Evolutionary conservation across 306 rosid species (phyloP).

Genomic region (Corylus heterophylla): DNA sequence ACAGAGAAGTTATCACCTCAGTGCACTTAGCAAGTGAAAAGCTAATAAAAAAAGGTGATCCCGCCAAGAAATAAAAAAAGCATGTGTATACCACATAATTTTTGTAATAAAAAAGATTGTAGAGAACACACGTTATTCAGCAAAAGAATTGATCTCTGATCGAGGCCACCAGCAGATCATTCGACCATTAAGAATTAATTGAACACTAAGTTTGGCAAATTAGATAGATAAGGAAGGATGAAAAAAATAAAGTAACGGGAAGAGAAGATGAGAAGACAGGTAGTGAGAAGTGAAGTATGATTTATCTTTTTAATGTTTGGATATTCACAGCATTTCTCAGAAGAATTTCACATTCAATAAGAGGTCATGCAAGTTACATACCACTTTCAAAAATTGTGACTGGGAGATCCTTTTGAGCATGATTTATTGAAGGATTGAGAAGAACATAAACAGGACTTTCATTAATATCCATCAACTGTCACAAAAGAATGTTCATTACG

Average conservation of each 20-base stretch:
- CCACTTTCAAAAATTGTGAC: conserved; percentile 89
- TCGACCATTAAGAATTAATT: not conserved
- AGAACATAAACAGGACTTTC: conserved; percentile 95
- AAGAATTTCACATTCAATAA: conserved; percentile 18
- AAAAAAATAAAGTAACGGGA: not conserved
- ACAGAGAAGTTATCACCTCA: conserved; percentile 28
- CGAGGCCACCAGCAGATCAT: not conserved
- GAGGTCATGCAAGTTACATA: conserved; percentile 32
- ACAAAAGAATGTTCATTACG: conserved; percentile 17
- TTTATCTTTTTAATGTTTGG: not conserved
- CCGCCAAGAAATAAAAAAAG: conserved; percentile 12
- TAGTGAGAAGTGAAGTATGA: not conserved
- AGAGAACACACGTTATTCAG: conserved; percentile 1
- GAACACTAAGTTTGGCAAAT: not conserved
- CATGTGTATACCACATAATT: not conserved
- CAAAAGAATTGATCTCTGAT: not conserved
- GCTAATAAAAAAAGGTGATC: conserved; percentile 10
- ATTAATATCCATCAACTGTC: conserved; percentile 93
- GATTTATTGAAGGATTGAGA: conserved; percentile 81
- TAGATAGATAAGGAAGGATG: not conserved
- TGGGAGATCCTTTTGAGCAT: conserved; percentile 94
- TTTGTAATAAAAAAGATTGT: not conserved
- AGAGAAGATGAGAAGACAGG: no score
- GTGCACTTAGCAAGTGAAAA: conserved; percentile 16
- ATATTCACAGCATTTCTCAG: not conserved